Evolutionary conservation across 2,329 filamentous ascomycete genomes (phyloP), one percentile per base, ranked within the genome.

Genomic region (Colletotrichum tropicale): DNA sequence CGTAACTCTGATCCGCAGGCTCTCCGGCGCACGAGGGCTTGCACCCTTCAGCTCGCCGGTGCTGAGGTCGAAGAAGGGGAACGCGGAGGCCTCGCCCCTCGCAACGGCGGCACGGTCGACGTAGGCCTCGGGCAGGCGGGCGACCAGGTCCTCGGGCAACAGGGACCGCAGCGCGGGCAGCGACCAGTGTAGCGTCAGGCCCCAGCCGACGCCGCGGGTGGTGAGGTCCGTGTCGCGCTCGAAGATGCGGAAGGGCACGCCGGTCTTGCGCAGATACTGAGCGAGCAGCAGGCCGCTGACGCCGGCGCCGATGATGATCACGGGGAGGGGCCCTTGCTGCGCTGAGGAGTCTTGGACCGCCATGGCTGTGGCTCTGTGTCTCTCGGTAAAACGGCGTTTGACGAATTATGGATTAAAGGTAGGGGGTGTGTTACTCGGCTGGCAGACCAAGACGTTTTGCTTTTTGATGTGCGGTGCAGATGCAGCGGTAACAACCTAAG

Each of bases 181-280:
- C 6, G 89, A 90, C 91, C 91, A 93, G 80, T 93, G 90, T 72
- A 93, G 84, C 0, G 91, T 93, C 72, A 93, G 84, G 5, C 91
- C 92, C 92, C 91, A 93, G 76, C 92, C 91, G 6, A 87, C 84
- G 24, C 83, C 89, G 36, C 87, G 89, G 32, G 85, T 85, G 72
- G 82, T 84, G 56, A 89, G 84, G 55, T 88, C 85, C 7, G 80
- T 73, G 77, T 90, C 87, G n/a, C 89, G 87, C 79, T 91, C 90
- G 78, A 90, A 91, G 66, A 92, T 84, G 32, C 81, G 85, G 78
- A 87, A 90, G 6, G 85, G 80, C 8, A 88, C 79, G 12, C 73
- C 78, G n/a, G 79, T 74, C 30, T 78, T 81, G 66, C 80, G 80
- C 5, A 86, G 79, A 13, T 80, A 75, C 76, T 86, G 84, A 5